A percentile compares a stretch with the other conserved stretches of the same genome.
Conservation (phyloP, 352 stramenopile genomes). For the Phytophthora hybrid region DNA sequence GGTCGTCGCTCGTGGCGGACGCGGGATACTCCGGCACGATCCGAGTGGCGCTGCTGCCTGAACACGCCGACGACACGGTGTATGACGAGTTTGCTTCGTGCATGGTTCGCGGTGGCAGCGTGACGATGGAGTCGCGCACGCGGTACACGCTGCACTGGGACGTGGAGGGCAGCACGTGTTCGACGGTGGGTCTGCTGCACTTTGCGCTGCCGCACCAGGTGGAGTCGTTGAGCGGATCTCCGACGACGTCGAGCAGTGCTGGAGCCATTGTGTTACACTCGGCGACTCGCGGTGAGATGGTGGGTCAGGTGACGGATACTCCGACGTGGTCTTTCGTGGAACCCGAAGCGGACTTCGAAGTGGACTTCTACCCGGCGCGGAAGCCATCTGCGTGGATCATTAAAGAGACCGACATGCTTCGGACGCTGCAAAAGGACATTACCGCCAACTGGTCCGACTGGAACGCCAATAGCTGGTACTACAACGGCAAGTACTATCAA, state of each 20-base stretch:
- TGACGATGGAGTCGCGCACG: slow-evolving; percentile 66
- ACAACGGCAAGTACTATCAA: neutral
- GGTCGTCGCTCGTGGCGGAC: slow-evolving; percentile 51
- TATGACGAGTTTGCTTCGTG: slow-evolving; percentile 70
- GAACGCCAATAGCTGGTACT: slow-evolving; percentile 4
- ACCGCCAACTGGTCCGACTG: slow-evolving; percentile 9
- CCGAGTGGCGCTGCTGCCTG: slow-evolving; percentile 62
- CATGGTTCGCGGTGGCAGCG: slow-evolving; percentile 57
- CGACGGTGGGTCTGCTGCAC: slow-evolving; percentile 50
- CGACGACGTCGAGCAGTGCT: slow-evolving; percentile 19
- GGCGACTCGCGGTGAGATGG: slow-evolving; percentile 41
- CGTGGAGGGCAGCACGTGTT: slow-evolving; percentile 50
- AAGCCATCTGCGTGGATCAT: neutral
- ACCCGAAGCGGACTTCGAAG: neutral
- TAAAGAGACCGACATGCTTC: neutral
- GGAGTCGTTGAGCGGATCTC: slow-evolving; percentile 32
- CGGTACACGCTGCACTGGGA: slow-evolving; percentile 72
- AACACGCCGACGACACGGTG: slow-evolving; percentile 41
- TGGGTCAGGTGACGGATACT: neutral
- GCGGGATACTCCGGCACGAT: slow-evolving; percentile 58
- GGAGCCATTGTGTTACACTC: slow-evolving; percentile 50
- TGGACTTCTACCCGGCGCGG: neutral
- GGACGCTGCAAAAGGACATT: neutral
- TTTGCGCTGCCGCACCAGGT: slow-evolving; percentile 68
- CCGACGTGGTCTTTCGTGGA: neutral